Evolutionary conservation across 2,329 filamentous ascomycete genomes (phyloP).

Genomic region (Microthyrium microscopicum): DNA sequence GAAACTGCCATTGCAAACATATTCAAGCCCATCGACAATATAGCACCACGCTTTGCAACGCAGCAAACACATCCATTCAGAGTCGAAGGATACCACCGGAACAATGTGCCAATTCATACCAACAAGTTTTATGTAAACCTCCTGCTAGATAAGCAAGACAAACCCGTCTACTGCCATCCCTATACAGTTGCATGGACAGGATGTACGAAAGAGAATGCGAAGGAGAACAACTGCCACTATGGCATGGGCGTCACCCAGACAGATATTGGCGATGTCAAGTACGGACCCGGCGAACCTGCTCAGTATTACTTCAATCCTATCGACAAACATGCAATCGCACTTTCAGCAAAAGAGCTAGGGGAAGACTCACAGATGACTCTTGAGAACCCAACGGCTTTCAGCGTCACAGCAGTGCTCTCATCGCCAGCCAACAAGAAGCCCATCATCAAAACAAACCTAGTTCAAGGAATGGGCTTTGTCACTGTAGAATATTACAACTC

Average conservation of each 20-base stretch:
- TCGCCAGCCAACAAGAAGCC: slow-evolving; percentile 45
- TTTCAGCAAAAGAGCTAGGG: slow-evolving; percentile 63
- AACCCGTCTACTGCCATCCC: slow-evolving; percentile 54
- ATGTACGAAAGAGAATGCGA: slow-evolving; percentile 19
- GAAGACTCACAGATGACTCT: slow-evolving; percentile 35
- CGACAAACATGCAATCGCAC: slow-evolving; percentile 32
- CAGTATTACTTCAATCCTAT: slow-evolving; percentile 43
- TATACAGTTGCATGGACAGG: slow-evolving; percentile 28
- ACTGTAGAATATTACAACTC: slow-evolving; percentile 58
- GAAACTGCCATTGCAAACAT: no score
- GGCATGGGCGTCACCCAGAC: slow-evolving; percentile 63
- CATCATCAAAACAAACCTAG: slow-evolving; percentile 51
- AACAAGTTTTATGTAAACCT: slow-evolving; percentile 62
- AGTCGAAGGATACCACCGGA: not conserved
- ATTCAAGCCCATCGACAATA: not conserved
- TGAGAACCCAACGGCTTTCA: slow-evolving; percentile 37
- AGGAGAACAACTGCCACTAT: no score
- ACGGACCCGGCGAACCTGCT: slow-evolving; percentile 62
- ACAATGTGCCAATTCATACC: slow-evolving; percentile 40
- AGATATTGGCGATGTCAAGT: no score
- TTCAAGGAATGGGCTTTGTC: slow-evolving; percentile 79
- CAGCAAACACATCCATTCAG: not conserved
- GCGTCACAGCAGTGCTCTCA: slow-evolving; percentile 50
- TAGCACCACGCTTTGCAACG: not conserved
- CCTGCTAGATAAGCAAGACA: slow-evolving; percentile 55